Conservation (phyloP, 2,329 filamentous ascomycete genomes). For the Alternaria conjuncta region DNA sequence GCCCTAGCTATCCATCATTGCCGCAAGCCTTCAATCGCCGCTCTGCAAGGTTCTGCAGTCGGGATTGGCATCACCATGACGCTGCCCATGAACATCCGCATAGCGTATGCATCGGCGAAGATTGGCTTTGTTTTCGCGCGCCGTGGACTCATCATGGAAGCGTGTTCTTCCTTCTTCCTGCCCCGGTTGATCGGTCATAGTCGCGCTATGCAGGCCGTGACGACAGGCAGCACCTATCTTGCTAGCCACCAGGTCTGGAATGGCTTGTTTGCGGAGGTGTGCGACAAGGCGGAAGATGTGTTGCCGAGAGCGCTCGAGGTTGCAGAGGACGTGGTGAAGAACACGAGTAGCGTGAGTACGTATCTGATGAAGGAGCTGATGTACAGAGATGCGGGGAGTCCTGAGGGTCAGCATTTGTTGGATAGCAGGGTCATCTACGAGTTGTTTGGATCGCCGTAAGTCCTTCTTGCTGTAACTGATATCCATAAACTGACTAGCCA, state of each 20-base stretch:
- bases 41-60: conserved; percentile 63
- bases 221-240: conserved; percentile 68
- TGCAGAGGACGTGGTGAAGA: conserved; percentile 69
- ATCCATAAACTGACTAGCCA: conserved; percentile 1
- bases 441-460: conserved; percentile 59
- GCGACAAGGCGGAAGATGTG: conserved; percentile 65
- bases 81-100: conserved; percentile 62
- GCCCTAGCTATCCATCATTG: conserved; percentile 63
- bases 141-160: conserved; percentile 75
- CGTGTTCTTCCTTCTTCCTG: conserved; percentile 73
- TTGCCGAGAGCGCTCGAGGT: conserved; percentile 69
- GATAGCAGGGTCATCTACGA: conserved; percentile 71
- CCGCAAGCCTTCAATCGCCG: conserved; percentile 63
- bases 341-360: conserved; percentile 69
- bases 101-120: conserved; percentile 64
- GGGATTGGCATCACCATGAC: conserved; percentile 67
- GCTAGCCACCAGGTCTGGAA: conserved; percentile 59
- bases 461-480: conserved; percentile 7
- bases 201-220: conserved; percentile 69
- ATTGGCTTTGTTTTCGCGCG: conserved; percentile 77
- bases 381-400: conserved; percentile 63
- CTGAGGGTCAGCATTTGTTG: conserved; percentile 73
- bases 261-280: conserved; percentile 70
- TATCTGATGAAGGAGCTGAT: conserved; percentile 76
- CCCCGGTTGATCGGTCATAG: conserved; percentile 71